phyloP scores from a whole-genome alignment of 495 filamentous ascomycete species.

The Xylaria scruposa region DNA sequence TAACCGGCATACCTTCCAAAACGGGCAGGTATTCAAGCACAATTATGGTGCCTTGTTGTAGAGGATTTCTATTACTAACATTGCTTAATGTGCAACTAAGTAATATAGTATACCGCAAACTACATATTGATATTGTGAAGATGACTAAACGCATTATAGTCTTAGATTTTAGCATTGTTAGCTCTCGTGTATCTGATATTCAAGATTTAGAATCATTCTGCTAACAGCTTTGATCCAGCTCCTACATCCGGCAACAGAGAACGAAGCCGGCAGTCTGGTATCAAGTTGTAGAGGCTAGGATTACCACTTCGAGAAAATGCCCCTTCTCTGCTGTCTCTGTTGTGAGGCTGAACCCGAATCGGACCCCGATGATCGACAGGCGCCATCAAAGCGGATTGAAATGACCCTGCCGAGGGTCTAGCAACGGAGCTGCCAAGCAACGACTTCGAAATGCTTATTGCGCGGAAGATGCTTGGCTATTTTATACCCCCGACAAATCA shows the following conservation, averaged over 20 bases:
- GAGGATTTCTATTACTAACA: background rate
- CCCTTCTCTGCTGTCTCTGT: background rate
- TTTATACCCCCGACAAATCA: background rate
- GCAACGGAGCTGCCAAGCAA: background rate
- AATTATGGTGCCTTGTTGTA: background rate
- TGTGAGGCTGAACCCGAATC: constrained; percentile 15
- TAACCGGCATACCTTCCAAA: constrained; percentile 6
- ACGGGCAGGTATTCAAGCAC: constrained; percentile 6
- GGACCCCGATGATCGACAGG: constrained; percentile 8
- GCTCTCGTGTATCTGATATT: background rate
- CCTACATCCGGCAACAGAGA: background rate
- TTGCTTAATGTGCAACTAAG: background rate
- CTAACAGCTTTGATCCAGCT: background rate
- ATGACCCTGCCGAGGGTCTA: constrained; percentile 13
- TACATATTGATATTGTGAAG: background rate
- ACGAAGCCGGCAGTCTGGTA: background rate
- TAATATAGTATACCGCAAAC: background rate
- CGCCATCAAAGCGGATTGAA: background rate
- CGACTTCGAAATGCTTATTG: background rate
- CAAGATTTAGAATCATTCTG: too few relatives aligned
- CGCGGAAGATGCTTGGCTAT: background rate
- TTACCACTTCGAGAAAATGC: background rate
- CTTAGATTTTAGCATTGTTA: background rate
- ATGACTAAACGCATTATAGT: background rate
- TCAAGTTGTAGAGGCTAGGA: background rate